Conservation (phyloP, 352 stramenopile genomes). For the Globisporangium carolinianum region DNA sequence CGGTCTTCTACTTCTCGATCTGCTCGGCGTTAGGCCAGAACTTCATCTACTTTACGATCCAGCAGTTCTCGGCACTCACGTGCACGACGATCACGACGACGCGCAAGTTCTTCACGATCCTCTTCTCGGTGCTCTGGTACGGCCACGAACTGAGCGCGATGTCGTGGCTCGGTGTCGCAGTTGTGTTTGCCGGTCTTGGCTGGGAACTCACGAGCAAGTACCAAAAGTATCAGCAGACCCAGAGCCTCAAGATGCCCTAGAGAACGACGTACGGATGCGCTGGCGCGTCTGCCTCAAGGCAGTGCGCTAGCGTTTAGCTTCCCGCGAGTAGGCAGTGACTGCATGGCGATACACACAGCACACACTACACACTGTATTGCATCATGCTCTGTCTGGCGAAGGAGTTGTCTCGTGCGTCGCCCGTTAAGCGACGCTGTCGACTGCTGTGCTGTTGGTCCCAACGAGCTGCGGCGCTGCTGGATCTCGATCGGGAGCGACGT, state of each 20-base stretch:
- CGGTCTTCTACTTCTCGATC: conserved; percentile 91
- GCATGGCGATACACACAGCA: too few species aligned
- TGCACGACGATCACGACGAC: conserved; percentile 99
- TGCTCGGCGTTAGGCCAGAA: conserved; percentile 96
- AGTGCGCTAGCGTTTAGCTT: too few species aligned
- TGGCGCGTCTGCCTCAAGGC: too few species aligned
- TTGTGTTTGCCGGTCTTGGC: conserved; percentile 89
- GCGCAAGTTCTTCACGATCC: conserved; percentile 99
- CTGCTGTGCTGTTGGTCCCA: too few species aligned
- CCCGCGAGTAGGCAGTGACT: too few species aligned
- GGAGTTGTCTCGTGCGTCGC: too few species aligned
- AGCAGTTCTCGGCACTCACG: conserved; percentile 96
- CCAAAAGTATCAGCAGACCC: conserved; percentile 71
- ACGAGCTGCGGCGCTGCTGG: too few species aligned
- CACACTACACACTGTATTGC: too few species aligned
- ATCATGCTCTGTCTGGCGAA: too few species aligned
- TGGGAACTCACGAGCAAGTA: conserved; percentile 85
- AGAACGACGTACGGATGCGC: neutral
- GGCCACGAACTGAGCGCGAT: conserved; percentile 89
- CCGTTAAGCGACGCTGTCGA: too few species aligned
- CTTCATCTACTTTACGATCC: conserved; percentile 99
- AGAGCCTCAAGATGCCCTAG: conserved; percentile 33
- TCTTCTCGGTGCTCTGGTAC: conserved; percentile 96
- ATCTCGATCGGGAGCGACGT: too few species aligned
- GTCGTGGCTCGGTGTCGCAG: conserved; percentile 87